Percentiles rank a stretch among this genome's conserved stretches.
Evolutionary conservation across 148 eudicot genomes (phyloP).

Genomic region (Rhododendron ferrugineum): DNA sequence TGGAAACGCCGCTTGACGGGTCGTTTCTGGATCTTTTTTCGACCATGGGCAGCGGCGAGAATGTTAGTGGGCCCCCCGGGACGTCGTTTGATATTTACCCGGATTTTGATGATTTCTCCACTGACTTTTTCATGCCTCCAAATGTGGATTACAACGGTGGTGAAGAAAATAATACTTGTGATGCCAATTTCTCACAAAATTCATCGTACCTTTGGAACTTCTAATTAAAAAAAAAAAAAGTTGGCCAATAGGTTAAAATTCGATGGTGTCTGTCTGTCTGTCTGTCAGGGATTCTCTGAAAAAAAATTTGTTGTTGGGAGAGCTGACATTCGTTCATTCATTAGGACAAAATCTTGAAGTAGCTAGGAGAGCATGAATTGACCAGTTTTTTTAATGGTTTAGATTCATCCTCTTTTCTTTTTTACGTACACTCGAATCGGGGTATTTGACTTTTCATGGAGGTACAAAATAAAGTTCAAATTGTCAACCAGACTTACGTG

Average conservation of each 20-base stretch:
- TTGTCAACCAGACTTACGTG: not conserved
- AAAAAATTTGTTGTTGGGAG: slow-evolving; percentile 5
- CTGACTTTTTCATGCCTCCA: slow-evolving; percentile 22
- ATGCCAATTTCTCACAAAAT: slow-evolving; percentile 26
- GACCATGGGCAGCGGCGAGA: slow-evolving; percentile 27
- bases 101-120: slow-evolving; percentile 49
- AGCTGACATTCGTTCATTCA: not conserved
- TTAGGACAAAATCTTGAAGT: not conserved
- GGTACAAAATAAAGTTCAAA: not conserved
- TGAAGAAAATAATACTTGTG: slow-evolving; percentile 26
- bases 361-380: not conserved
- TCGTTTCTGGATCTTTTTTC: slow-evolving; percentile 34
- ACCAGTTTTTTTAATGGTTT: slow-evolving; percentile 3
- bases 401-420: not conserved
- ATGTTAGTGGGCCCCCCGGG: slow-evolving; percentile 18
- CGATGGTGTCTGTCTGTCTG: not conserved
- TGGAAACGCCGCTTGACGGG: slow-evolving; percentile 21
- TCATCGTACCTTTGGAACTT: slow-evolving; percentile 62
- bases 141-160: slow-evolving; percentile 20
- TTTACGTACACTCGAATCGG: too few species aligned
- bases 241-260: not conserved
- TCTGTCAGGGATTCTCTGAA: not conserved
- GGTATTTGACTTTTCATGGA: not conserved
- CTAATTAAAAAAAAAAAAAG: not conserved
- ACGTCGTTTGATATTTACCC: slow-evolving; percentile 37